Evolutionary conservation across 1,139 yeast genomes (phyloP).

Genomic region (Kodamaea sp.): DNA sequence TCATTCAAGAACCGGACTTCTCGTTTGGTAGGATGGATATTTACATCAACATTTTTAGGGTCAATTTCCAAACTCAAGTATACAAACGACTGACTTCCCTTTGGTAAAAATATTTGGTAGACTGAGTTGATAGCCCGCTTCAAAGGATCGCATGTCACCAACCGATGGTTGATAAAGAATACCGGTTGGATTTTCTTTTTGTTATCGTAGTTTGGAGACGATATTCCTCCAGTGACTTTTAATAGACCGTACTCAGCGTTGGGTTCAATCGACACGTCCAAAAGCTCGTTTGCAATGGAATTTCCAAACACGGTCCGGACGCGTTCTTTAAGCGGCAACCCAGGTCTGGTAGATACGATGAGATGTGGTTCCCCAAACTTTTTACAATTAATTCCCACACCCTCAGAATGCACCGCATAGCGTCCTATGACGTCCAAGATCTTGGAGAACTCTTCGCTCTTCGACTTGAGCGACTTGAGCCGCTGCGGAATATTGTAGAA

Average conservation of each 20-base stretch:
- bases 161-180: slow-evolving; percentile 80
- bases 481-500: slow-evolving; percentile 89
- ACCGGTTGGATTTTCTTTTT: slow-evolving; percentile 70
- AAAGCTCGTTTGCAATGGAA: slow-evolving; percentile 63
- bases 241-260: slow-evolving; percentile 42
- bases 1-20: slow-evolving; percentile 88
- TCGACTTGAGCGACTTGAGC: slow-evolving; percentile 60
- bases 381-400: slow-evolving; percentile 78
- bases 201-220: slow-evolving; percentile 71
- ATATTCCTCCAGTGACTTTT: slow-evolving; percentile 58
- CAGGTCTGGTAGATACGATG: slow-evolving; percentile 55
- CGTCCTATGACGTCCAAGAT: slow-evolving; percentile 83
- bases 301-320: slow-evolving; percentile 76
- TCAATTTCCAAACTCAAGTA: slow-evolving; percentile 67
- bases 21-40: slow-evolving; percentile 93
- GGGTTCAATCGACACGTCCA: slow-evolving; percentile 38
- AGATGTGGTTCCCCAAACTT: slow-evolving; percentile 68
- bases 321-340: slow-evolving; percentile 56
- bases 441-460: slow-evolving; percentile 72
- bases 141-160: slow-evolving; percentile 81
- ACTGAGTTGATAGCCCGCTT: slow-evolving; percentile 67
- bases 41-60: slow-evolving; percentile 81
- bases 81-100: slow-evolving; percentile 76
- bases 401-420: slow-evolving; percentile 73
- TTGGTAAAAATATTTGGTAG: slow-evolving; percentile 71